Base-by-base conservation (phyloP, 345 rosid species). In the Hibiscus tridactylites region DNA sequence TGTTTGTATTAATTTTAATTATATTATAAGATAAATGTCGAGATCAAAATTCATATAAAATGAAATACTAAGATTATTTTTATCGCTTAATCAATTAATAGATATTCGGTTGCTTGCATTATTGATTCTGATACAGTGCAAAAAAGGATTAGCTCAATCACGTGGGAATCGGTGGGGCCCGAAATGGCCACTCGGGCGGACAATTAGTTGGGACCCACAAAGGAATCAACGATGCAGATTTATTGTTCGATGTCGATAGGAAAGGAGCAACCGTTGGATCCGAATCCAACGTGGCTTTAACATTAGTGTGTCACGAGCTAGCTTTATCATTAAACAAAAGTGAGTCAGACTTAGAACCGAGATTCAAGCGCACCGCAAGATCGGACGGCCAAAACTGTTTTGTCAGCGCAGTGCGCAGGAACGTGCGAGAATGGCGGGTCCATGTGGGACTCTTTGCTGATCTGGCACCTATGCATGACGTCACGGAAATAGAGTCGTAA, bases 271-370 rank as follows among this genome's bases (percentile, higher is more conserved):
- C 75, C 81, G 75, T 74, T 16, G 61, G 82, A 79, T 76, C 9
- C 6, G 61, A 58, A 77, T 79, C 79, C 71, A 11, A 78, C 84
- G 70, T 81, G 81, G 77, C 50, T 50, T 29, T 59, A 12, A 9
- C 58, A 39, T 39, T 61, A 15, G 71, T 39, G 54, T 65, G 54
- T 6, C 58, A 21, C 19, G 26, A 26, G 49, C 19, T 15, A 68
- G 6, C 60, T 52, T 52, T 52, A 63, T 12, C 31, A 46, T 46
- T 17, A 54, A 3, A 61, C 1, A 74, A 75, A 63, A 70, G 69
- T 2, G 21, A 46, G 49, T 73, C 68, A 46, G 57, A 78, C 70
- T 61, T 68, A 77, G 80, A 77, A 73, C 26, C 44, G 71, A 71
- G 39, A 13, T 61, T 44, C 68, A 24, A 67, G 75, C 59, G 71